These are phyloP conservation scores for Phytophthora cactorum DNA, from an alignment of 352 stramenopile species.

Conservation along the genomic window DNA sequence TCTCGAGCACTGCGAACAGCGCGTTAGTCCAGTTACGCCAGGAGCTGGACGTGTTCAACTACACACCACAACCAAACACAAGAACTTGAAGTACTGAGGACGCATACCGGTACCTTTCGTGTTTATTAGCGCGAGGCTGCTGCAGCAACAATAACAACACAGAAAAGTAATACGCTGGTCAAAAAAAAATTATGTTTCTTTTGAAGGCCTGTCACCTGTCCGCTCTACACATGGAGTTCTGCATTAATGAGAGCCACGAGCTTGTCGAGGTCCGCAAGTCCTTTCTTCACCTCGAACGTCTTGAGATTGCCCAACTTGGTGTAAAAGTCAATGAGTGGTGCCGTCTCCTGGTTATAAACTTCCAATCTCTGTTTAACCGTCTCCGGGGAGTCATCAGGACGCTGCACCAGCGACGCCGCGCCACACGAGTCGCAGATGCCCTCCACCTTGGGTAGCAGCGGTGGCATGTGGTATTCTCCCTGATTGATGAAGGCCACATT, in stretches of 20 bases:
- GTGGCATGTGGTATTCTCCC: constrained; percentile 91
- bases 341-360: constrained; percentile 91
- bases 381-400: constrained; percentile 80
- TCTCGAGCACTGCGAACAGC: constrained; percentile 29
- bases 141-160: constrained; percentile 23
- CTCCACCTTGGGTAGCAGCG: constrained; percentile 86
- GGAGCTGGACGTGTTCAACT: constrained; percentile 19
- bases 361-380: constrained; percentile 84
- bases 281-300: constrained; percentile 89
- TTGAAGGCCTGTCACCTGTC: background rate
- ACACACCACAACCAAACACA: constrained; percentile 8
- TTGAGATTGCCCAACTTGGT: constrained; percentile 69
- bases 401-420: constrained; percentile 73
- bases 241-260: constrained; percentile 75
- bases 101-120: too few relatives aligned
- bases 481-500: constrained; percentile 90
- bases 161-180: constrained; percentile 1
- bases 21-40: constrained; percentile 27
- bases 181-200: background rate
- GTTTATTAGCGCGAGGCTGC: constrained; percentile 5
- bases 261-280: constrained; percentile 80
- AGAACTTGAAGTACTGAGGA: constrained; percentile 6
- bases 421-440: constrained; percentile 86
- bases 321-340: constrained; percentile 90
- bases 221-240: constrained; percentile 57